phyloP scores from a whole-genome alignment of 164 flowering plant species.

The Tetrastigma voinierianum region DNA sequence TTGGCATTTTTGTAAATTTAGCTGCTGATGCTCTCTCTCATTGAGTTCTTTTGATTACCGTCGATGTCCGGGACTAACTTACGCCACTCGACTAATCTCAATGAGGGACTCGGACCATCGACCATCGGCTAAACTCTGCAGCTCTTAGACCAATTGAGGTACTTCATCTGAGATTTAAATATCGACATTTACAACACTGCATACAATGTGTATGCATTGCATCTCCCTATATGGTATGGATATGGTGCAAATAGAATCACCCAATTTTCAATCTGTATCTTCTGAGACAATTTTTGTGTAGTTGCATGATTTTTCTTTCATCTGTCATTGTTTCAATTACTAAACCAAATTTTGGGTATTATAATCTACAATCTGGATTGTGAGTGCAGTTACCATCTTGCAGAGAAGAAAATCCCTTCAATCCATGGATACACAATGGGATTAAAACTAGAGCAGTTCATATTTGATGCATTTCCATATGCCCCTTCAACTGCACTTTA shows the following conservation, averaged over 20 bases:
- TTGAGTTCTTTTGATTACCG: too few relatives aligned
- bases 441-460: slow-evolving; percentile 83
- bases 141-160: too few relatives aligned
- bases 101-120: too few relatives aligned
- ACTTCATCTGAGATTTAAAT: too few relatives aligned
- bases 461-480: slow-evolving; percentile 93
- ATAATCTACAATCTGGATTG: slow-evolving; percentile 4
- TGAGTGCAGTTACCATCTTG: slow-evolving; percentile 79
- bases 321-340: background rate
- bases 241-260: background rate
- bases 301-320: background rate
- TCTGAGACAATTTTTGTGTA: background rate
- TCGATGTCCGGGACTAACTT: too few relatives aligned
- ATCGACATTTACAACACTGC: background rate
- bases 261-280: background rate
- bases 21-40: too few relatives aligned
- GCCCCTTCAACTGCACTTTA: slow-evolving; percentile 89
- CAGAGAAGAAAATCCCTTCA: slow-evolving; percentile 93
- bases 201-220: background rate
- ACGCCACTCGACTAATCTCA: too few relatives aligned
- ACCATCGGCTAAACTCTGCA: too few relatives aligned
- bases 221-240: background rate
- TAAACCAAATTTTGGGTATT: background rate
- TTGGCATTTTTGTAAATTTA: too few relatives aligned
- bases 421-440: slow-evolving; percentile 73